Conservation (phyloP, 805 yeast species). For the Metschnikowia aberdeeniae region DNA sequence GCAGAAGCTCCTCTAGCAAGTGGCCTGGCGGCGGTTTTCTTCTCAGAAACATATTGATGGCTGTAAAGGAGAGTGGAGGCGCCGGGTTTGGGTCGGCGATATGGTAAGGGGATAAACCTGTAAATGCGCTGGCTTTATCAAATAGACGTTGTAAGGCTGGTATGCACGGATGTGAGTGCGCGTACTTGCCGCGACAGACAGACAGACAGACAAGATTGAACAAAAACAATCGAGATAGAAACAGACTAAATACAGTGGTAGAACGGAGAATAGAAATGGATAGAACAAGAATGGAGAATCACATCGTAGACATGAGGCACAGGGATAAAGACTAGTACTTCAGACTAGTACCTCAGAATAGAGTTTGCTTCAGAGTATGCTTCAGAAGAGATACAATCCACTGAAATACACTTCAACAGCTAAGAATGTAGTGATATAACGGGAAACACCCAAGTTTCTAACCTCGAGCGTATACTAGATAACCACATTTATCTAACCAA, state of each 20-base stretch:
- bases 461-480: slow-evolving; percentile 38
- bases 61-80: neutral
- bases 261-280: too few species aligned
- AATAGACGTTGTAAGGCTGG: neutral
- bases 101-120: neutral
- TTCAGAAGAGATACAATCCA: too few species aligned
- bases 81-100: neutral
- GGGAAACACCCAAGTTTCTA: slow-evolving; percentile 39
- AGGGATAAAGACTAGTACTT: too few species aligned
- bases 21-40: slow-evolving; percentile 56
- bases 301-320: too few species aligned
- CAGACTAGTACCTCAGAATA: too few species aligned
- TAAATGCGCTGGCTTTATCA: neutral
- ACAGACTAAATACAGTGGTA: too few species aligned
- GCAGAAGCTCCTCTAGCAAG: slow-evolving; percentile 50
- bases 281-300: too few species aligned
- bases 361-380: too few species aligned
- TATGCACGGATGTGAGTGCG: neutral
- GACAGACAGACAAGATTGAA: too few species aligned
- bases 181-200: neutral
- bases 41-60: slow-evolving; percentile 44
- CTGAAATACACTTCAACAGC: too few species aligned
- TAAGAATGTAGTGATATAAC: slow-evolving; percentile 39
- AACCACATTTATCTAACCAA: slow-evolving; percentile 41
- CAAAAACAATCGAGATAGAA: too few species aligned